These are phyloP conservation scores for Rhodosporidiobolus sp. DNA, from an alignment of 768 basidiomycete species.

Conservation along the genomic window DNA sequence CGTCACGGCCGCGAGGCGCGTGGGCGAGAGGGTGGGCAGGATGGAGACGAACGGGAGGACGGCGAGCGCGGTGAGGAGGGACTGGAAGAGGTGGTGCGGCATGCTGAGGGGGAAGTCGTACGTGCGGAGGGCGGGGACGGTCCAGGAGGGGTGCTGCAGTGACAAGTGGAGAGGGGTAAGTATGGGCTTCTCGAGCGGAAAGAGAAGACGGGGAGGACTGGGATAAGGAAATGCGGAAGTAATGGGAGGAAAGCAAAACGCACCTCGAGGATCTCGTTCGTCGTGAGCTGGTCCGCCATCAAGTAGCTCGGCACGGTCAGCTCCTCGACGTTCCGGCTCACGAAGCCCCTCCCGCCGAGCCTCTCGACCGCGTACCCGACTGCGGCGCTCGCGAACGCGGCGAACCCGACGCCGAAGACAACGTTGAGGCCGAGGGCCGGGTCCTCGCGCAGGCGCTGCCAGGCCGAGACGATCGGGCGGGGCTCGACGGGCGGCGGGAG, in stretches of 20 bases:
- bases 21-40: constrained; percentile 3
- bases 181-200: no score
- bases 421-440: constrained; percentile 22
- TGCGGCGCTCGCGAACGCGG: constrained; percentile 6
- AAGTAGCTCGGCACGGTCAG: constrained; percentile 21
- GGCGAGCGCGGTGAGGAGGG: constrained; percentile 1
- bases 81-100: constrained; percentile 11
- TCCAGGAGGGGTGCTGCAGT: constrained; percentile 8
- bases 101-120: constrained; percentile 11
- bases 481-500: constrained; percentile 19
- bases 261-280: constrained; percentile 29
- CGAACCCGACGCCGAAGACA: constrained; percentile 14
- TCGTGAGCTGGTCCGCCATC: constrained; percentile 21
- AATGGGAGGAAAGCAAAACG: not conserved
- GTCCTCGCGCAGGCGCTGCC: constrained; percentile 10
- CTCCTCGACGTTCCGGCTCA: constrained; percentile 17
- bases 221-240: not conserved
- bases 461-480: constrained; percentile 13
- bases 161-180: not conserved
- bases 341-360: constrained; percentile 14
- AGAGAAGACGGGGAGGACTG: not conserved
- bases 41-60: constrained; percentile 15
- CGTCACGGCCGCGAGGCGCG: not conserved
- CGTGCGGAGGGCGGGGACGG: constrained; percentile 13
- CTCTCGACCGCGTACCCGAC: constrained; percentile 27